A percentile compares a stretch with the other conserved stretches of the same genome.
Evolutionary conservation across 305 asterid genomes (phyloP).

Genomic region (Fraxinus baroniana): DNA sequence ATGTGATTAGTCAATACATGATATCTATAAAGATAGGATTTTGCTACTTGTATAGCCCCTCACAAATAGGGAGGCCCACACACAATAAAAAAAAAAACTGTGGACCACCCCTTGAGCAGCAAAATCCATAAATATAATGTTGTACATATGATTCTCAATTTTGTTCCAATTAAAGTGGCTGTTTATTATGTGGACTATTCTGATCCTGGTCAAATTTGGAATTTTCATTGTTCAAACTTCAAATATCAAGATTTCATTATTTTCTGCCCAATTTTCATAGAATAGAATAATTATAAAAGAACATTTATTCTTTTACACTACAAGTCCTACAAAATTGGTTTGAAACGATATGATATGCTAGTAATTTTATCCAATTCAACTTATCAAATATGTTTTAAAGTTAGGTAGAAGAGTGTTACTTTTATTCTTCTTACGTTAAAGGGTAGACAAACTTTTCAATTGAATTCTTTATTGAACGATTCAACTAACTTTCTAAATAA

Average conservation of each 20-base stretch:
- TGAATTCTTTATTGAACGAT: not conserved
- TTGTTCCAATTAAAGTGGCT: not conserved
- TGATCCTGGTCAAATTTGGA: constrained; percentile 11
- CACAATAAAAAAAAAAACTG: too few relatives aligned
- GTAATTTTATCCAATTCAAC: not conserved
- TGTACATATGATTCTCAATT: not conserved
- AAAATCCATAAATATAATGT: too few relatives aligned
- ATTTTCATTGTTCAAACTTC: constrained; percentile 1
- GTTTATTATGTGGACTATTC: not conserved
- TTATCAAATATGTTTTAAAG: not conserved
- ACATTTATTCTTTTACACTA: not conserved
- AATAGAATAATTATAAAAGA: not conserved
- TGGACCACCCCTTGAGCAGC: too few relatives aligned
- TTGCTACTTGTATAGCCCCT: too few relatives aligned
- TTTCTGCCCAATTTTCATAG: not conserved
- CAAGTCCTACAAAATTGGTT: not conserved
- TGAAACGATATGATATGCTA: not conserved
- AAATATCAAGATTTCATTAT: not conserved
- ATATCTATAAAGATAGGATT: too few relatives aligned
- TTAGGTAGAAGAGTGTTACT: not conserved
- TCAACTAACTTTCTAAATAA: not conserved
- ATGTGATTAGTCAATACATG: too few relatives aligned
- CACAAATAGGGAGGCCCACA: too few relatives aligned
- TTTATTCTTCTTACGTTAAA: not conserved
- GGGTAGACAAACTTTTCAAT: not conserved